A percentile compares a stretch with the other conserved stretches of the same genome.
Conservation (phyloP, 1,139 yeast genomes). For the Yamadazyma jaroonii region DNA sequence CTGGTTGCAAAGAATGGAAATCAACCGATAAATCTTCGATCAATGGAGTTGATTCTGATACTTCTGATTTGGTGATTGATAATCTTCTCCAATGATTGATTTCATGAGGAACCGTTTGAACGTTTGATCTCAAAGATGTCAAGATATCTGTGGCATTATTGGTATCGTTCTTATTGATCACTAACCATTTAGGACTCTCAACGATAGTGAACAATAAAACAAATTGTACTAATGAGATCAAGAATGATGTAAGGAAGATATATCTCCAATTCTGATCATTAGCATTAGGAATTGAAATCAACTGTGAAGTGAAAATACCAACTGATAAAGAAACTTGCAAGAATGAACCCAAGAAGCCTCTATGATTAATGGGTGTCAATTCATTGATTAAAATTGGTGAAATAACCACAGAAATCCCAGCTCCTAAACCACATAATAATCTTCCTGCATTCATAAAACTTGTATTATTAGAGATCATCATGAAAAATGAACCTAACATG, state of each 20-base stretch:
- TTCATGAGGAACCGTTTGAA: constrained; percentile 29
- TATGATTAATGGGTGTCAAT: constrained; percentile 35
- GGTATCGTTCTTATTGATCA: constrained; percentile 28
- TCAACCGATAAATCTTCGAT: constrained; percentile 11
- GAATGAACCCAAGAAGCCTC: constrained; percentile 38
- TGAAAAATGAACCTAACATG: constrained; percentile 25
- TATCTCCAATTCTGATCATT: constrained; percentile 36
- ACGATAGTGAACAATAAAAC: constrained; percentile 29
- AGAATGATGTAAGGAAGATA: constrained; percentile 26
- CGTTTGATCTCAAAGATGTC: constrained; percentile 27
- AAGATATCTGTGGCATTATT: constrained; percentile 27
- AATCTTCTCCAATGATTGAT: constrained; percentile 38
- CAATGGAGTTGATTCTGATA: constrained; percentile 12
- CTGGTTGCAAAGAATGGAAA: constrained; percentile 7
- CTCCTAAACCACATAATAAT: constrained; percentile 34
- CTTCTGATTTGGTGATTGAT: constrained; percentile 12
- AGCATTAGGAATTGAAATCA: constrained; percentile 30
- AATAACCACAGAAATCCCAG: constrained; percentile 36
- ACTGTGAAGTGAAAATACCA: constrained; percentile 34
- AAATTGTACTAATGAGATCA: constrained; percentile 27
- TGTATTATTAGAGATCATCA: constrained; percentile 23
- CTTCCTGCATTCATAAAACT: constrained; percentile 26
- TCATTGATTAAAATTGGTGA: constrained; percentile 40
- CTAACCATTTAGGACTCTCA: constrained; percentile 43
- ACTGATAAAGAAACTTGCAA: constrained; percentile 36